Evolutionary conservation across 1,139 yeast genomes (phyloP).

Genomic region (Taphrina flavorubra): DNA sequence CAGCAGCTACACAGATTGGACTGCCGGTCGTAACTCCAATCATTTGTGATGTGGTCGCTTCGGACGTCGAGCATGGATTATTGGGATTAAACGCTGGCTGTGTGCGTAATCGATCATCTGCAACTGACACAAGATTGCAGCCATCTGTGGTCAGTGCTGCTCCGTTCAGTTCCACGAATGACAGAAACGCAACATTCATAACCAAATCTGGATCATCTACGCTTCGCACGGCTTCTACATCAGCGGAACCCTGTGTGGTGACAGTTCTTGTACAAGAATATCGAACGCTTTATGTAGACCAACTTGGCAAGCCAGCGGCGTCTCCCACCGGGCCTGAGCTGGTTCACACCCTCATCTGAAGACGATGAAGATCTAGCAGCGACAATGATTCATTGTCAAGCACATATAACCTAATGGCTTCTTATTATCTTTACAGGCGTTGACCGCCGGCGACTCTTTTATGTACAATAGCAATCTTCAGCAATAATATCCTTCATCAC

Average conservation of each 20-base stretch:
- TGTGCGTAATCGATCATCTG: not conserved
- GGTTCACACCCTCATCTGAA: not conserved
- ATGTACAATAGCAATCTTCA: slow-evolving; percentile 13
- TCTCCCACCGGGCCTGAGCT: not conserved
- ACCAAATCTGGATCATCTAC: not conserved
- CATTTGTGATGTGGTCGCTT: slow-evolving; percentile 13
- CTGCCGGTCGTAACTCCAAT: slow-evolving; percentile 1
- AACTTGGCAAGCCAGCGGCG: not conserved
- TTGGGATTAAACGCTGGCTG: slow-evolving; percentile 17
- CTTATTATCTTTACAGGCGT: slow-evolving; percentile 9
- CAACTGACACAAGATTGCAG: not conserved
- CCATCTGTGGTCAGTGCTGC: not conserved
- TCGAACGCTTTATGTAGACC: not conserved
- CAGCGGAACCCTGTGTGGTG: slow-evolving; percentile 3
- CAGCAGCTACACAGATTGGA: not conserved
- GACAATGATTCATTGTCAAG: not conserved
- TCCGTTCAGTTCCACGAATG: not conserved
- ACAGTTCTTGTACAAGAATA: slow-evolving; percentile 10
- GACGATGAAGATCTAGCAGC: not conserved
- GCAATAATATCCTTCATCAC: not conserved
- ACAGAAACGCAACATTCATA: not conserved
- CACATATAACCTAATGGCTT: not conserved
- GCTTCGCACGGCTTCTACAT: not conserved
- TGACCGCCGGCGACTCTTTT: not conserved
- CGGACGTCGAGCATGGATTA: slow-evolving; percentile 9